Conservation (phyloP, 2,329 filamentous ascomycete genomes). For the Dactylellina leptospora region DNA sequence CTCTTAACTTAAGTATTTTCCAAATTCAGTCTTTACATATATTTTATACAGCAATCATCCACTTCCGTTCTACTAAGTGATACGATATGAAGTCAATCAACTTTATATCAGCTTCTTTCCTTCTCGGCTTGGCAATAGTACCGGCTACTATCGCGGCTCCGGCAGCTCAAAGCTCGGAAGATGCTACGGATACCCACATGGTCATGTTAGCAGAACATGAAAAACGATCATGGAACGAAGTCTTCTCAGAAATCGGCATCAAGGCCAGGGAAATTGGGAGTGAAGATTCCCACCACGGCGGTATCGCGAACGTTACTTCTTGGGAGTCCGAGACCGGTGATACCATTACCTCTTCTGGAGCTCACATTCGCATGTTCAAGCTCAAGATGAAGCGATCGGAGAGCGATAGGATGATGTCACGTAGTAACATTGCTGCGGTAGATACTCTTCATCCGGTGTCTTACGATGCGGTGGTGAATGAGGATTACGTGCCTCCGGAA, state of each 20-base stretch:
- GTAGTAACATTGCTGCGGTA: conserved; percentile 11
- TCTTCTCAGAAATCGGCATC: conserved; percentile 54
- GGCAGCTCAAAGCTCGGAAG: neutral
- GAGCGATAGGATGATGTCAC: conserved; percentile 3
- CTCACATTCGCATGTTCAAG: conserved; percentile 55
- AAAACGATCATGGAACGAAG: conserved; percentile 50
- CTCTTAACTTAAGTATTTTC: too few species aligned
- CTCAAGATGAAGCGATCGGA: conserved; percentile 38
- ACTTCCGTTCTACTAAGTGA: neutral
- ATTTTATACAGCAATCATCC: too few species aligned
- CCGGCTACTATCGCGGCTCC: conserved; percentile 13
- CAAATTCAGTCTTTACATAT: neutral
- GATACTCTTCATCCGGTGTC: conserved; percentile 1
- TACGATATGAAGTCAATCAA: neutral
- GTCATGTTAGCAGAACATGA: conserved; percentile 55
- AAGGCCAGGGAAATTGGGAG: conserved; percentile 48
- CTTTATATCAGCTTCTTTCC: neutral
- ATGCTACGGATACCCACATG: conserved; percentile 44
- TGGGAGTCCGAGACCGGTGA: neutral
- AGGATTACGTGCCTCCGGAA: conserved; percentile 30
- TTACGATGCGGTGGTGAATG: conserved; percentile 18
- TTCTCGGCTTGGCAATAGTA: neutral
- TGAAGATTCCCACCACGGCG: neutral
- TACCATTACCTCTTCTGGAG: conserved; percentile 39
- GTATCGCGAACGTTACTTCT: conserved; percentile 56